Percentiles rank a stretch among this genome's conserved stretches.
Evolutionary conservation across 805 yeast genomes (phyloP).

Genomic region (Lachancea quebecensis): DNA sequence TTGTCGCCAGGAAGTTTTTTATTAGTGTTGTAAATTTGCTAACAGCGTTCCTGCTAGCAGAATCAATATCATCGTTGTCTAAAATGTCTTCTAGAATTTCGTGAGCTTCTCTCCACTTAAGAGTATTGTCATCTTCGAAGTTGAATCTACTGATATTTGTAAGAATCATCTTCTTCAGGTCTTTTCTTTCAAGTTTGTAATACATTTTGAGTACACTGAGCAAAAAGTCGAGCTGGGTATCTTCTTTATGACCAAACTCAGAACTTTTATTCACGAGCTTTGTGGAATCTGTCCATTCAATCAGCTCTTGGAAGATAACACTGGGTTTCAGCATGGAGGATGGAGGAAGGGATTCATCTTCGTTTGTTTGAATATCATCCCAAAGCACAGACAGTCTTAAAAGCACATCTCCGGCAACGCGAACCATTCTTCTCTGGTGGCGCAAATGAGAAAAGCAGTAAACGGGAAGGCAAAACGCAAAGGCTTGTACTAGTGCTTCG

Average conservation of each 20-base stretch:
- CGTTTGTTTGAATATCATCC: constrained; percentile 33
- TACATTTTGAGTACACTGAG: constrained; percentile 47
- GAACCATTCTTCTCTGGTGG: constrained; percentile 62
- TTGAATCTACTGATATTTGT: constrained; percentile 43
- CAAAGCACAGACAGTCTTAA: constrained; percentile 45
- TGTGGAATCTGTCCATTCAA: constrained; percentile 81
- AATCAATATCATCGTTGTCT: constrained; percentile 31
- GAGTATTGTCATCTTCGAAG: constrained; percentile 27
- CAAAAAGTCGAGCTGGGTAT: constrained; percentile 51
- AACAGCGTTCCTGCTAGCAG: constrained; percentile 31
- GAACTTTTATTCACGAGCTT: constrained; percentile 46
- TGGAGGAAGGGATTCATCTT: constrained; percentile 25
- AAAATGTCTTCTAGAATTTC: constrained; percentile 26
- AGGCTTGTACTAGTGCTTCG: constrained; percentile 64
- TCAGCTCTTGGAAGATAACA: constrained; percentile 58
- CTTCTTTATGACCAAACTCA: constrained; percentile 36
- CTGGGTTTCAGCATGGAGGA: constrained; percentile 37
- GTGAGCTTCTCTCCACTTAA: constrained; percentile 22
- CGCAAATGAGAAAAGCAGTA: constrained; percentile 67
- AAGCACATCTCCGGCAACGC: constrained; percentile 61
- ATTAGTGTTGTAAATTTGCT: constrained; percentile 24
- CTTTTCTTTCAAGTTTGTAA: constrained; percentile 41
- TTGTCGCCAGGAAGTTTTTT: neutral
- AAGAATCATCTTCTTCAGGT: constrained; percentile 47
- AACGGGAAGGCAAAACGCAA: constrained; percentile 83